These are phyloP conservation scores for Daldinia childiae DNA, from an alignment of 495 filamentous ascomycete species.

Conservation along the genomic window DNA sequence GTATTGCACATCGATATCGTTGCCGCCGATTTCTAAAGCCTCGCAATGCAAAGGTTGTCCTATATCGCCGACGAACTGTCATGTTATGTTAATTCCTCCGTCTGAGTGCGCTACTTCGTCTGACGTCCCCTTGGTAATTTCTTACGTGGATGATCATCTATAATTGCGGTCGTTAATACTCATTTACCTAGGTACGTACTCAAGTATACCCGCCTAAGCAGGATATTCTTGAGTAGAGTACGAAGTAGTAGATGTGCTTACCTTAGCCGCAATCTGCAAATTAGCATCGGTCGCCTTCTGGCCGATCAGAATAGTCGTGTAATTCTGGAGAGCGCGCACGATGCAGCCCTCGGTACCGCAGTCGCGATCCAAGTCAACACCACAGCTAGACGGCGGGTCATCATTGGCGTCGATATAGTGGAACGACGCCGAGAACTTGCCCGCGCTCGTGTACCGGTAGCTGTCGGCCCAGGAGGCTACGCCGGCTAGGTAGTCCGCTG, in stretches of 20 bases:
- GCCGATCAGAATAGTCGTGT: slow-evolving; percentile 49
- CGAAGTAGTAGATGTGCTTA: background rate
- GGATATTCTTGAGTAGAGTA: background rate
- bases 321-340: slow-evolving; percentile 70
- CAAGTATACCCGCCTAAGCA: background rate
- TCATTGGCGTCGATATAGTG: slow-evolving; percentile 76
- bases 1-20: slow-evolving; percentile 67
- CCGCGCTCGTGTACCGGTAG: slow-evolving; percentile 64
- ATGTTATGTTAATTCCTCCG: slow-evolving; percentile 4
- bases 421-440: slow-evolving; percentile 61
- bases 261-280: slow-evolving; percentile 44
- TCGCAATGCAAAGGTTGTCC: slow-evolving; percentile 73
- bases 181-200: background rate
- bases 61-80: slow-evolving; percentile 68
- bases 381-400: slow-evolving; percentile 66
- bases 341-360: slow-evolving; percentile 67
- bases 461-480: slow-evolving; percentile 71
- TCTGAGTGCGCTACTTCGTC: background rate
- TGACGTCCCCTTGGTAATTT: slow-evolving; percentile 2
- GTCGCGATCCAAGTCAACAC: slow-evolving; percentile 65
- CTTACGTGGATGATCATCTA: slow-evolving; percentile 66
- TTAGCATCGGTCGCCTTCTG: slow-evolving; percentile 34
- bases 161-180: slow-evolving; percentile 13
- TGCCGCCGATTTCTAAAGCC: slow-evolving; percentile 64
- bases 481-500: slow-evolving; percentile 64